These are phyloP conservation scores for Fusarium dimerum DNA, from an alignment of 2,329 filamentous ascomycete genomes.

Conservation along the genomic window DNA sequence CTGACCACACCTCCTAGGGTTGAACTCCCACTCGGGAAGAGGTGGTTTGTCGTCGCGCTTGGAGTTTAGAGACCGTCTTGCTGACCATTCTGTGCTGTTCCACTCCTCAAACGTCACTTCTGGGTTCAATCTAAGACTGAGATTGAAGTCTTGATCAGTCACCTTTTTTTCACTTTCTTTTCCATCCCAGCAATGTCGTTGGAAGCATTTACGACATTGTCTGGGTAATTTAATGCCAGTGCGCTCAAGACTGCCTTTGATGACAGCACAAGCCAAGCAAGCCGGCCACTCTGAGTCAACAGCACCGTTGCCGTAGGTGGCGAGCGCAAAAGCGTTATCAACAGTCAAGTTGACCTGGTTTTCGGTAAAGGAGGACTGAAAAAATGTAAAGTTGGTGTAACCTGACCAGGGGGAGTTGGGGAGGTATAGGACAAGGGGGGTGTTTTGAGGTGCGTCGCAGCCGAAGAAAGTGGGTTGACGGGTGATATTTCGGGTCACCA, in stretches of 20 bases:
- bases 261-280: conserved; percentile 79
- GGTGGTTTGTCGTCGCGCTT: too few species aligned
- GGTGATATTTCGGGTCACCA: conserved; percentile 26
- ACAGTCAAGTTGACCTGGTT: conserved; percentile 24
- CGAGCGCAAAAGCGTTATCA: conserved; percentile 75
- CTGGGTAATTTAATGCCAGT: conserved; percentile 15
- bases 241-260: conserved; percentile 64
- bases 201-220: conserved; percentile 29
- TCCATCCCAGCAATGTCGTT: conserved; percentile 30
- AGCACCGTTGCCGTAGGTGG: conserved; percentile 76
- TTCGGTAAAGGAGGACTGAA: conserved; percentile 23
- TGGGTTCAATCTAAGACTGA: conserved; percentile 19
- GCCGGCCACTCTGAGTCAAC: conserved; percentile 69
- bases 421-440: conserved; percentile 30
- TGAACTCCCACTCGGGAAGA: too few species aligned
- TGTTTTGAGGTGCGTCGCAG: conserved; percentile 21
- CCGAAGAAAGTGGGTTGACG: conserved; percentile 33
- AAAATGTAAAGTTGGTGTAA: conserved; percentile 30
- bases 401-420: conserved; percentile 32
- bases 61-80: neutral
- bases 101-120: conserved; percentile 23
- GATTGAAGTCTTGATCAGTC: conserved; percentile 17
- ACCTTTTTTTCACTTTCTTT: conserved; percentile 8
- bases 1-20: too few species aligned
- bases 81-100: conserved; percentile 22